Conservation (phyloP, 139 green algal species). For the Haematococcus sp. region DNA sequence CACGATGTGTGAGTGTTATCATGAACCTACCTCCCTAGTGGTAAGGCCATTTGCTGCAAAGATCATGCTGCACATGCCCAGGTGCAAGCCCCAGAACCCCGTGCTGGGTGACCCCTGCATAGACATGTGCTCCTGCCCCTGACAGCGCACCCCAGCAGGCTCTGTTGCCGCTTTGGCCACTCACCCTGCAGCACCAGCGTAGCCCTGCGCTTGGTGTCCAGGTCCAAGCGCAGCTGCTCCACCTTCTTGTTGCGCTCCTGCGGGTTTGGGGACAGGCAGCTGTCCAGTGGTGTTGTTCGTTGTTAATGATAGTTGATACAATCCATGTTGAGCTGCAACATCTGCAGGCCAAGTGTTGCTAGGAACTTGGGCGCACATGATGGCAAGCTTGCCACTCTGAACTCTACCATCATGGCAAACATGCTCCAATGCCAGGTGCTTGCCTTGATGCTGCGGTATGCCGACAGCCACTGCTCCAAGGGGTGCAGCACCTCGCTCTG, state of each 20-base stretch:
- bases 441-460: slow-evolving; percentile 40
- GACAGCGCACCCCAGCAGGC: too few relatives aligned
- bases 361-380: too few relatives aligned
- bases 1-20: too few relatives aligned
- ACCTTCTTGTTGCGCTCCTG: slow-evolving; percentile 31
- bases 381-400: neutral
- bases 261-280: neutral
- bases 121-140: too few relatives aligned
- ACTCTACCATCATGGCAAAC: neutral
- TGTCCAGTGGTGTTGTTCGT: neutral
- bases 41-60: too few relatives aligned
- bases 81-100: too few relatives aligned
- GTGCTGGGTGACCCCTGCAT: too few relatives aligned
- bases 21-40: too few relatives aligned
- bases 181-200: slow-evolving; percentile 19
- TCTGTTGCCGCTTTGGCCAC: too few relatives aligned
- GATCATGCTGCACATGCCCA: too few relatives aligned
- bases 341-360: too few relatives aligned
- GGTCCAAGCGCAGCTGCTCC: slow-evolving; percentile 31
- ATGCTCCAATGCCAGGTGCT: neutral
- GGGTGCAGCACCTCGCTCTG: slow-evolving; percentile 32
- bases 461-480: slow-evolving; percentile 34
- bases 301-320: neutral
- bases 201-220: slow-evolving; percentile 32
- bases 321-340: neutral